Base-by-base conservation (phyloP, 441 rosid species). In the Sinapis alba region DNA sequence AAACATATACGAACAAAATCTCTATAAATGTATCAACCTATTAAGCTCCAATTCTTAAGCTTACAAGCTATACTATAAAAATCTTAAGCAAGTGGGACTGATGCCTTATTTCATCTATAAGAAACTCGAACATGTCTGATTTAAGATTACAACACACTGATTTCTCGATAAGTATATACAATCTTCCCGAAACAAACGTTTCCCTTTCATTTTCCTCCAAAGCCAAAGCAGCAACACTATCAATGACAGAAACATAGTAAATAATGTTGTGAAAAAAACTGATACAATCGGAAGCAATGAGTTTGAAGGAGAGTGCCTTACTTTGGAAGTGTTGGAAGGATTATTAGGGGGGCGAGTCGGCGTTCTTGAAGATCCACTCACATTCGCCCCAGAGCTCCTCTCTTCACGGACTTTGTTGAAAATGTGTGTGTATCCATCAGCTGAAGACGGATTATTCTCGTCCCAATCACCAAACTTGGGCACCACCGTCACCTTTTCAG, bases 401-500 rank as follows among this genome's bases (percentile, higher is more conserved):
- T 92, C 97, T 82, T 90, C 93, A 13, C 96, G 84, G 24, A 94
- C 96, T 81, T 85, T 82, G 78, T 90, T 89, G 83, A 94, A 94
- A 61, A 92, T 87, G 82, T 89, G 93, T 50, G 98, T 92, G 58
- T 86, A 94, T 32, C 96, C 88, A 73, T 90, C 99, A 8, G 98
- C 97, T 4, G 97, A 83, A 7, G 96, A 77, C 2, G 97, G 95
- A 68, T 94, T 83, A 23, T 67, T 90, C 81, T 94, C 98, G 19
- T 92, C 97, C 99, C 99, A 93, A 0, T 84, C 98, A 0, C 99
- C 99, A 21, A 94, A 94, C 71, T 84, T 94, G 0, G 99, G 98
- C 65, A 94, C 94, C 71, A 94, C 93, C 13, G 96, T 89, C 27
- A 92, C 89, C 75, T 77, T 74, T 3, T 88, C 96, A 10, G 88